These are phyloP conservation scores for Conoideocrella luteorostrata DNA, from an alignment of 2,329 filamentous ascomycete species.

Conservation along the genomic window DNA sequence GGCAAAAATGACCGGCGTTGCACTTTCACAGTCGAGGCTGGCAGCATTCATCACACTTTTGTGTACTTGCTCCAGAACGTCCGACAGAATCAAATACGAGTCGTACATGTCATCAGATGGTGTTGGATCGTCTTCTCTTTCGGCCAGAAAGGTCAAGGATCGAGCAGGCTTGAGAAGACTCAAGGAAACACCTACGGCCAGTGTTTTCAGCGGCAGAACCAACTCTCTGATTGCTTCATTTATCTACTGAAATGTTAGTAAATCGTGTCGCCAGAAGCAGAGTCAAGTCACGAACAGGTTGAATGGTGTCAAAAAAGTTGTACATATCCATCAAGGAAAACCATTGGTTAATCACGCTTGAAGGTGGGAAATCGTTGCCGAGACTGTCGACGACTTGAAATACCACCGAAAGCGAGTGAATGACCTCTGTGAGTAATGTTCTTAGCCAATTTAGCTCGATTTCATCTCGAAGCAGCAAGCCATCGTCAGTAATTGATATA, in stretches of 20 bases:
- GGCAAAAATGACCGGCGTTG: conserved; percentile 68
- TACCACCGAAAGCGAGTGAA: conserved; percentile 67
- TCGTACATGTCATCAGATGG: conserved; percentile 32
- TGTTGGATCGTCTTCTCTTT: conserved; percentile 30
- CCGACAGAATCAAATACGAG: conserved; percentile 62
- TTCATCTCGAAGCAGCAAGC: conserved; percentile 43
- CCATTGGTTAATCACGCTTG: conserved; percentile 60
- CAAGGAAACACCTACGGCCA: conserved; percentile 65
- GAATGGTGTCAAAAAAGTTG: conserved; percentile 62
- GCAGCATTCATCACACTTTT: conserved; percentile 59
- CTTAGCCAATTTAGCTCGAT: conserved; percentile 54
- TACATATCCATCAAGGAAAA: conserved; percentile 64
- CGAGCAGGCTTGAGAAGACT: conserved; percentile 61
- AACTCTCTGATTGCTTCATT: conserved; percentile 41
- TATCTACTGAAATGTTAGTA: conserved; percentile 21
- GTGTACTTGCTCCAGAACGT: conserved; percentile 67
- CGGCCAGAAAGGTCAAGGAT: conserved; percentile 39
- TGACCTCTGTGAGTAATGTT: conserved; percentile 60
- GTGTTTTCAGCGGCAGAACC: conserved; percentile 58
- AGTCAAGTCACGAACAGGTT: conserved; percentile 22
- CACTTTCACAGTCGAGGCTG: conserved; percentile 49
- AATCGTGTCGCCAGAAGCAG: background rate
- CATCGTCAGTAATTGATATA: conserved; percentile 44
- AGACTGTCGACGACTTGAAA: conserved; percentile 64
- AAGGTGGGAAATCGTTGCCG: conserved; percentile 47